Evolutionary conservation across 495 filamentous ascomycete species (phyloP), one percentile per base, ranked within the genome.

Genomic region (Neurospora sp.): DNA sequence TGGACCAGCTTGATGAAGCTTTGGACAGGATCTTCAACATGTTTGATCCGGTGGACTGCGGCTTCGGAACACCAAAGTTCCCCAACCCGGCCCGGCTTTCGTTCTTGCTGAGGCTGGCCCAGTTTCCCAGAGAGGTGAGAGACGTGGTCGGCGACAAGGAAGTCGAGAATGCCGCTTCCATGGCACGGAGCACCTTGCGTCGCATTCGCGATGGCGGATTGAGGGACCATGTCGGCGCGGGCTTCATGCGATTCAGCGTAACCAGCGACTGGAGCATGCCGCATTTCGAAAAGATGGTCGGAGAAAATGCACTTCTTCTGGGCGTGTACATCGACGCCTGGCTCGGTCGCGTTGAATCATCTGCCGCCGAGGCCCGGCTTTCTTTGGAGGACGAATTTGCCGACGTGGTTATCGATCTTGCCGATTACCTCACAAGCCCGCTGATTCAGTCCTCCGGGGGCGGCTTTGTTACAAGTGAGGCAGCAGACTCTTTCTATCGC

Each of bases 231-330:
- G 90, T 98, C 73, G 96, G 96, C 3, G 89, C 75, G 4, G 96
- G 96, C 4, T 97, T 98, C 78, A 89, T 94, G 69, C 86, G 96
- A 68, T 97, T 97, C 75, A 96, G 93, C 44, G 91, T 97, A 8
- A 98, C 96, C 7, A 83, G 87, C 37, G 91, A 98, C 80, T 99
- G 96, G 96, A 90, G 88, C 71, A 81, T 99, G 47, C 96, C 96
- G 35, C 94, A 97, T 77, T 99, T 99, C 77, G 96, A 99, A 82
- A 99, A 99, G 86, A 97, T 99, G 93, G 88, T 98, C 3, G 94
- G 95, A 72, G 96, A 98, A 78, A 95, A 99, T 75, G 93, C 92
- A 8, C 91, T 98, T 74, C 87, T 99, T 14, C 81, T 99, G 16
- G 87, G 92, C 73, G 87, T 93, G 31, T 99, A 96, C 78, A 85